Conservation (phyloP, 805 yeast species). For the Myxozyma kluyveri region DNA sequence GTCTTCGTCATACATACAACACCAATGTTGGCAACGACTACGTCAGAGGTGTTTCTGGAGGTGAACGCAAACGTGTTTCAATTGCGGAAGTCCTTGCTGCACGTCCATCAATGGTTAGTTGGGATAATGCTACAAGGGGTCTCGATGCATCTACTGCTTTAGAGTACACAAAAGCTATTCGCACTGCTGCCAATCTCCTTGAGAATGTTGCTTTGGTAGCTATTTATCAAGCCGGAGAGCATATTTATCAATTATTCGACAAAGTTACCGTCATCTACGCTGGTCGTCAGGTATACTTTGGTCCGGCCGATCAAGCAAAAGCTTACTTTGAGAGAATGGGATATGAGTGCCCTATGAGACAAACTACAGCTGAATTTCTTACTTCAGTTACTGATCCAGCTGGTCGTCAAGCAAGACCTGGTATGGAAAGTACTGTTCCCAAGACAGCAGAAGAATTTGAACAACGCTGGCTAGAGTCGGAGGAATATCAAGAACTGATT, state of each 20-base stretch:
- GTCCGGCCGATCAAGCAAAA: slow-evolving; percentile 47
- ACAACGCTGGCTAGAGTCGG: slow-evolving; percentile 49
- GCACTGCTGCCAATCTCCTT: slow-evolving; percentile 49
- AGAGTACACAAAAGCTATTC: slow-evolving; percentile 58
- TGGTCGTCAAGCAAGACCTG: slow-evolving; percentile 47
- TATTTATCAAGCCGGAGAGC: slow-evolving; percentile 57
- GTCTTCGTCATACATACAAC: slow-evolving; percentile 42
- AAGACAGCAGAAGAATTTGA: slow-evolving; percentile 43
- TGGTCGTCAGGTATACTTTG: slow-evolving; percentile 56
- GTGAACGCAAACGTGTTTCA: slow-evolving; percentile 58
- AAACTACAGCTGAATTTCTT: slow-evolving; percentile 46
- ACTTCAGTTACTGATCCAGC: slow-evolving; percentile 44
- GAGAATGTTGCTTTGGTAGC: slow-evolving; percentile 58
- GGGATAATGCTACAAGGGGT: slow-evolving; percentile 72
- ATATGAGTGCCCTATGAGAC: slow-evolving; percentile 54
- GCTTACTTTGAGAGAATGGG: slow-evolving; percentile 54
- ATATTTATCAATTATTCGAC: slow-evolving; percentile 53
- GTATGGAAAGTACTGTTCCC: slow-evolving; percentile 51
- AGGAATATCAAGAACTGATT: slow-evolving; percentile 42
- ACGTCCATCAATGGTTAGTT: slow-evolving; percentile 50
- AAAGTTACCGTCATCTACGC: slow-evolving; percentile 53
- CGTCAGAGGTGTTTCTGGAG: slow-evolving; percentile 60
- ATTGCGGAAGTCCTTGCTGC: slow-evolving; percentile 51
- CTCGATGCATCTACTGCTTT: slow-evolving; percentile 68
- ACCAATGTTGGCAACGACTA: slow-evolving; percentile 48